Evolutionary conservation across 768 basidiomycete genomes (phyloP), one percentile per base, ranked within the genome.

Genomic region (Crepidotus variabilis): DNA sequence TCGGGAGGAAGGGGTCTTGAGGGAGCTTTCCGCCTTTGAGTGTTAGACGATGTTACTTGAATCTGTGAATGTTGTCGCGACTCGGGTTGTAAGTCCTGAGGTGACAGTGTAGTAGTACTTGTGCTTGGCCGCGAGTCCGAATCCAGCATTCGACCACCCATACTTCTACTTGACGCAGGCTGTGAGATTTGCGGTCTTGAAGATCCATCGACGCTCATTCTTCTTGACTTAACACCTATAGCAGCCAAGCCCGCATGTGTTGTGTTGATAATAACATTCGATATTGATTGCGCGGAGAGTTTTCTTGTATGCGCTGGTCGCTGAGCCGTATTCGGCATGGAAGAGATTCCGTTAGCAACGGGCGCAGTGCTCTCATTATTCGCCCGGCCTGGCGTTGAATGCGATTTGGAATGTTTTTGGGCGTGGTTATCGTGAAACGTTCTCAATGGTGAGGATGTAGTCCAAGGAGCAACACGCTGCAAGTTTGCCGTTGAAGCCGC

Each of bases 181-280:
- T 28, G 46, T 48, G 48, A 3, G 28, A 28, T 28, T 32, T 22
- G 35, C 33, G 39, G 39, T 36, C 52, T 53, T 46, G 52, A 43
- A n/a, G 28, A 24, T 13, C 20, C 21, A 33, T 22, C 54, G 33
- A 47, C 46, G 14, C 34, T 50, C 51, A 34, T 9, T 49, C 43
- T 46, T 48, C 13, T 43, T 49, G 13, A 32, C 57, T 43, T 24
- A 51, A 43, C 32, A 24, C 58, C 58, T 18, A 56, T 49, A 36
- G 47, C 47, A 14, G 51, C 24, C n/a, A 55, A 47, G 14, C 50
- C 18, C 18, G 52, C 21, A 14, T 58, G 52, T 11, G 57, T 54
- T 21, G 36, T 49, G 36, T 33, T 55, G 21, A 52, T 22, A 5
- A 59, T 28, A 21, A 28, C 54, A 34, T 49, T 39, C 14, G 58